Evolutionary conservation across 192 early-diverging fungal species (phyloP).

Genomic region (Lobosporangium transversale): DNA sequence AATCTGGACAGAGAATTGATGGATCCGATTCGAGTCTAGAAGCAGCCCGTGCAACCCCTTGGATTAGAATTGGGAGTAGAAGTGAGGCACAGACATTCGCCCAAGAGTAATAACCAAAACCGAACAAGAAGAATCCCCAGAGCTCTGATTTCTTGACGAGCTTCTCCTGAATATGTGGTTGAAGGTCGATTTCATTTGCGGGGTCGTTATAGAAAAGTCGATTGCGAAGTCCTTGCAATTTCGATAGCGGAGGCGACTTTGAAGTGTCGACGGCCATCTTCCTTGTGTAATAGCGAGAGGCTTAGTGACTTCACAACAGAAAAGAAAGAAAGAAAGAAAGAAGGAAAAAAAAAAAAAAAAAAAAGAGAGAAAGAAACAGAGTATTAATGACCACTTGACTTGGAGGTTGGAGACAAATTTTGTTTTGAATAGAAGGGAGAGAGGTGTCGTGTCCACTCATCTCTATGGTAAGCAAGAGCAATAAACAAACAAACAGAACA

Average conservation of each 20-base stretch:
- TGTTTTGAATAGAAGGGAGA: too few relatives aligned
- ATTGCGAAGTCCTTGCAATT: constrained; percentile 12
- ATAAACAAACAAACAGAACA: too few relatives aligned
- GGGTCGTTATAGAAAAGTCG: constrained; percentile 31
- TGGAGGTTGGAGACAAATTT: too few relatives aligned
- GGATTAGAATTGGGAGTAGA: constrained; percentile 34
- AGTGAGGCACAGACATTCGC: constrained; percentile 36
- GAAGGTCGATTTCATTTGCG: constrained; percentile 10
- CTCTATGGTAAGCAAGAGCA: too few relatives aligned
- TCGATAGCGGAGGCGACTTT: not conserved
- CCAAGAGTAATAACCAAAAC: constrained; percentile 40
- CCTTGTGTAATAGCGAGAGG: too few relatives aligned
- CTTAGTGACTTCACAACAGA: too few relatives aligned
- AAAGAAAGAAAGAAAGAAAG: too few relatives aligned
- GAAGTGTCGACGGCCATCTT: not conserved
- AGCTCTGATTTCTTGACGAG: constrained; percentile 35
- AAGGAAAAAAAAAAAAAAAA: too few relatives aligned
- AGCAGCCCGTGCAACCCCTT: constrained; percentile 22
- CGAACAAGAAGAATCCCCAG: constrained; percentile 49
- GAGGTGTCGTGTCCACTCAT: too few relatives aligned
- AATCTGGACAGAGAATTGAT: constrained; percentile 14
- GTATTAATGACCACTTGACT: too few relatives aligned
- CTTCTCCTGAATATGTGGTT: constrained; percentile 17
- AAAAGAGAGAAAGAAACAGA: too few relatives aligned
- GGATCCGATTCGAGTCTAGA: constrained; percentile 29